Evolutionary conservation across 768 basidiomycete genomes (phyloP).

Genomic region (Trametes cinnabarina): DNA sequence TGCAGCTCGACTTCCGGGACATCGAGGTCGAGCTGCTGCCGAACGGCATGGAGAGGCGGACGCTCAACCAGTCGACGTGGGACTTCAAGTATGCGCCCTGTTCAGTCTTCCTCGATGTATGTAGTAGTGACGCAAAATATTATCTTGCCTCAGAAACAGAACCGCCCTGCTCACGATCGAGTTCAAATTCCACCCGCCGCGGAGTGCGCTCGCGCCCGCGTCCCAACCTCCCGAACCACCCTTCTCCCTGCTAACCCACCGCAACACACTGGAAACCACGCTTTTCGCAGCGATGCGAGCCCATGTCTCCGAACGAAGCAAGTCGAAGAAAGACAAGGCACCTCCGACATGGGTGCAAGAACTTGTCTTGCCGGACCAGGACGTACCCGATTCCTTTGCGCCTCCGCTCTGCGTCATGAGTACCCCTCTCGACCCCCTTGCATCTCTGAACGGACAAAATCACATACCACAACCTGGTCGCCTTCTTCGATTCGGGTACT

Average conservation of each 20-base stretch:
- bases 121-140: slow-evolving; percentile 5
- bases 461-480: slow-evolving; percentile 23
- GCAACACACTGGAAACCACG: slow-evolving; percentile 49
- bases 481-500: slow-evolving; percentile 40
- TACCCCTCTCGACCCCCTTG: slow-evolving; percentile 38
- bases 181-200: slow-evolving; percentile 61
- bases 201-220: slow-evolving; percentile 40
- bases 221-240: slow-evolving; percentile 38
- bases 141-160: slow-evolving; percentile 50
- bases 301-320: slow-evolving; percentile 42
- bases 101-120: slow-evolving; percentile 12
- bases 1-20: slow-evolving; percentile 63
- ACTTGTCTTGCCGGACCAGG: slow-evolving; percentile 51
- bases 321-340: slow-evolving; percentile 43
- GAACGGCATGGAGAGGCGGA: slow-evolving; percentile 77
- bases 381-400: slow-evolving; percentile 54
- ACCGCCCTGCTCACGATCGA: slow-evolving; percentile 70
- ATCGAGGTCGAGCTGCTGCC: slow-evolving; percentile 78
- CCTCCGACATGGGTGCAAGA: slow-evolving; percentile 55
- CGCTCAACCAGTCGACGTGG: slow-evolving; percentile 78
- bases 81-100: slow-evolving; percentile 66
- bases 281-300: slow-evolving; percentile 51
- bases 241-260: slow-evolving; percentile 61
- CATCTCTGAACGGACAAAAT: slow-evolving; percentile 21
- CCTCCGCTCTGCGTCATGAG: slow-evolving; percentile 62